phyloP scores from a whole-genome alignment of 192 early-diverging fungal genomes.

The Diversispora epigaea region DNA sequence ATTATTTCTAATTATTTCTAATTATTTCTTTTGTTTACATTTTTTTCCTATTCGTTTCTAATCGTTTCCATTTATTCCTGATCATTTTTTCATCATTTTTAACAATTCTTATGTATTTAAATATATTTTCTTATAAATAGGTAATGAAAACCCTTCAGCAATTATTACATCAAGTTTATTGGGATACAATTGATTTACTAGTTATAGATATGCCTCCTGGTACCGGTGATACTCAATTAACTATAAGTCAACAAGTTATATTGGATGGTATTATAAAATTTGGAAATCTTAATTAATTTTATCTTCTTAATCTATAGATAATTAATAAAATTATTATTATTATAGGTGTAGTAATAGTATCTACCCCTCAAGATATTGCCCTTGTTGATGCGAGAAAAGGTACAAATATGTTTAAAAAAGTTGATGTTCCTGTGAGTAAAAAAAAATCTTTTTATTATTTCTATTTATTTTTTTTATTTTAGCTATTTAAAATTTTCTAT shows the following conservation, averaged over 20 bases:
- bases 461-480: background rate
- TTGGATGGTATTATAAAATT: slow-evolving; percentile 48
- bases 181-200: slow-evolving; percentile 72
- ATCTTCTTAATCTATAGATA: background rate
- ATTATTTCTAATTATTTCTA: too few relatives aligned
- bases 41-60: background rate
- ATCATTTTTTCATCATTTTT: background rate
- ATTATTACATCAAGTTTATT: slow-evolving; percentile 79
- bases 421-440: slow-evolving; percentile 71
- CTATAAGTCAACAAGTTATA: slow-evolving; percentile 75
- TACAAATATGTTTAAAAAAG: slow-evolving; percentile 79
- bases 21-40: background rate
- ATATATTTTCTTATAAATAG: slow-evolving; percentile 23
- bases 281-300: background rate
- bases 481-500: background rate
- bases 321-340: background rate
- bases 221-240: slow-evolving; percentile 87
- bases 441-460: background rate
- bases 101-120: background rate
- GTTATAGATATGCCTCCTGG: slow-evolving; percentile 93
- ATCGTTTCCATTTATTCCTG: too few relatives aligned
- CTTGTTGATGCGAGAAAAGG: slow-evolving; percentile 78
- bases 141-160: slow-evolving; percentile 91
- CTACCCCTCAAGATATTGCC: slow-evolving; percentile 90
- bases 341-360: slow-evolving; percentile 77